These are phyloP conservation scores for Endocarpon pusillum DNA, from an alignment of 495 filamentous ascomycete genomes.

Conservation along the genomic window DNA sequence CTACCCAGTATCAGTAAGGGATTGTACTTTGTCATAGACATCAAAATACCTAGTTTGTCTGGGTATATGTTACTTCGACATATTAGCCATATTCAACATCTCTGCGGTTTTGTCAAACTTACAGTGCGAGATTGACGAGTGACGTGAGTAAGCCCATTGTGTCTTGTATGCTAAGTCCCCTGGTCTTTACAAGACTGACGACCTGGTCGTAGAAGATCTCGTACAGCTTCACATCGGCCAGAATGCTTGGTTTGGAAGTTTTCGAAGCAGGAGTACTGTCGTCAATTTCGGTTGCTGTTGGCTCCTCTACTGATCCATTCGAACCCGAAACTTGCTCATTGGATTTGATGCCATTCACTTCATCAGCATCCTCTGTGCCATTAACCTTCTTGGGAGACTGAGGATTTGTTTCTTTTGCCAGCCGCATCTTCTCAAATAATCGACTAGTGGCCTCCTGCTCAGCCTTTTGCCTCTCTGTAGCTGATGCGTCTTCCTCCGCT, in stretches of 20 bases:
- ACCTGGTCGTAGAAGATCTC: constrained; percentile 98
- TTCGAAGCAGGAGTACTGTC: constrained; percentile 23
- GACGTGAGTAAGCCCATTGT: constrained; percentile 86
- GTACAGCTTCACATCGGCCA: constrained; percentile 76
- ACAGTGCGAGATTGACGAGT: constrained; percentile 74
- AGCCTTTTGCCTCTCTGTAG: constrained; percentile 52
- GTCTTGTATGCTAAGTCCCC: constrained; percentile 84
- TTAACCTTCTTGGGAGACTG: constrained; percentile 18
- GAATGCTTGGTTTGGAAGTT: constrained; percentile 47
- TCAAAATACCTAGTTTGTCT: constrained; percentile 11
- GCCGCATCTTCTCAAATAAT: constrained; percentile 58
- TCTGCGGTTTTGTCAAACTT: constrained; percentile 10
- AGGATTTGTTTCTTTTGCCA: constrained; percentile 43
- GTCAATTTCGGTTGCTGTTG: constrained; percentile 19
- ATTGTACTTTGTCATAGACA: background rate
- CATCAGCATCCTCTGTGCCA: constrained; percentile 13
- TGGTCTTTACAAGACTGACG: constrained; percentile 74
- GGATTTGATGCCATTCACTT: constrained; percentile 29
- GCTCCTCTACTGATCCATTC: constrained; percentile 11
- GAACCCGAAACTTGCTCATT: constrained; percentile 20
- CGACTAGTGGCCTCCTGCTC: constrained; percentile 71
- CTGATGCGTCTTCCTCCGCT: constrained; percentile 55
- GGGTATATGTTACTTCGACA: background rate
- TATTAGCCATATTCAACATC: too few species aligned
- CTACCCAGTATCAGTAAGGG: constrained; percentile 17